Percentiles rank a stretch among this genome's conserved stretches.
These are phyloP conservation scores for Rasamsonia emersonii DNA, from an alignment of 2,329 filamentous ascomycete species.

Conservation along the genomic window DNA sequence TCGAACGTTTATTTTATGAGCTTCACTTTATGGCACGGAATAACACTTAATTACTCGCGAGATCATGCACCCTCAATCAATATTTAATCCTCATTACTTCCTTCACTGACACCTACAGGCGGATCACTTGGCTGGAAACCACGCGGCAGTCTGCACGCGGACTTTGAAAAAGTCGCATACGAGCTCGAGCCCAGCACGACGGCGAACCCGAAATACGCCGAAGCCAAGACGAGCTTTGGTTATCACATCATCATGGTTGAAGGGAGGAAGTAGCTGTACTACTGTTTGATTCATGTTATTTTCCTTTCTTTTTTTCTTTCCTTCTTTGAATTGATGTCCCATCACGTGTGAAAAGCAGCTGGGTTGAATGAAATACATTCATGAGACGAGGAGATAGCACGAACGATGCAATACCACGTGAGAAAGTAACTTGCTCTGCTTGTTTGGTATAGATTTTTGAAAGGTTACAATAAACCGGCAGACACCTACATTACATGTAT, in stretches of 20 bases:
- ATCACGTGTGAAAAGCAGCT: no score
- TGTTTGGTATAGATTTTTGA: no score
- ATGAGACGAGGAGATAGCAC: no score
- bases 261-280: conserved; percentile 44
- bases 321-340: no score
- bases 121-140: conserved; percentile 57
- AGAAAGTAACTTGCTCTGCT: no score
- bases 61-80: not conserved
- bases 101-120: conserved; percentile 29
- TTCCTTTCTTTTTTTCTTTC: not conserved
- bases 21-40: no score
- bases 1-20: no score
- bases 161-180: conserved; percentile 56
- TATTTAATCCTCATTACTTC: not conserved
- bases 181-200: conserved; percentile 54
- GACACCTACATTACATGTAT: no score
- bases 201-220: conserved; percentile 51
- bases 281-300: not conserved
- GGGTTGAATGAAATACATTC: no score
- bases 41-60: not conserved
- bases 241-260: conserved; percentile 64
- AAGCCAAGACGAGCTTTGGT: conserved; percentile 56
- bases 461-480: no score
- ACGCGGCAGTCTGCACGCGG: conserved; percentile 46
- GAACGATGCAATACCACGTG: no score